Evolutionary conservation across 2,329 filamentous ascomycete species (phyloP).

Genomic region (Graphilbum sp.): DNA sequence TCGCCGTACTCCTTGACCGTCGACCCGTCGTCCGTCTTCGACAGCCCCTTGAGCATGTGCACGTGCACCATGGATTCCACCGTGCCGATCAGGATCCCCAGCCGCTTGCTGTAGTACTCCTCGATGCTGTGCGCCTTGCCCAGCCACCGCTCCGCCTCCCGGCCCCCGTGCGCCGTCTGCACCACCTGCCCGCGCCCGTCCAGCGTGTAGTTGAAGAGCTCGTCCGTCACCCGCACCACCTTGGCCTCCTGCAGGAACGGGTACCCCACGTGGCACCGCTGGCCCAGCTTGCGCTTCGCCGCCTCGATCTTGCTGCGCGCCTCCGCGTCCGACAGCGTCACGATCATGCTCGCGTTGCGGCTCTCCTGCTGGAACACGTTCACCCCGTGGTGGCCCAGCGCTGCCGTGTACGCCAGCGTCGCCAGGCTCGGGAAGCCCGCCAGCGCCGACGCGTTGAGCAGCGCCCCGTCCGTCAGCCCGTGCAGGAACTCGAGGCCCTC

Average conservation of each 20-base stretch:
- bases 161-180: slow-evolving; percentile 52
- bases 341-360: slow-evolving; percentile 88
- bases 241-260: slow-evolving; percentile 92
- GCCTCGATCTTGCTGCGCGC: slow-evolving; percentile 50
- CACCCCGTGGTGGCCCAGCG: slow-evolving; percentile 74
- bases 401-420: slow-evolving; percentile 67
- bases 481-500: slow-evolving; percentile 77
- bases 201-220: slow-evolving; percentile 76
- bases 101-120: slow-evolving; percentile 72
- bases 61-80: slow-evolving; percentile 86
- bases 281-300: slow-evolving; percentile 66
- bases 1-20: slow-evolving; percentile 84
- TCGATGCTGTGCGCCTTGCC: slow-evolving; percentile 76
- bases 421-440: slow-evolving; percentile 88
- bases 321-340: slow-evolving; percentile 66
- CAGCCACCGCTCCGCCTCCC: slow-evolving; percentile 67
- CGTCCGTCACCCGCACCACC: slow-evolving; percentile 76
- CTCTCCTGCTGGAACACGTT: slow-evolving; percentile 94
- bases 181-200: slow-evolving; percentile 50
- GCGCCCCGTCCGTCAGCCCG: slow-evolving; percentile 68
- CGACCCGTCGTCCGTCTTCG: slow-evolving; percentile 80
- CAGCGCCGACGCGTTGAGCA: slow-evolving; percentile 66
- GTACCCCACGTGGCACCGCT: slow-evolving; percentile 81
- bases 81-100: slow-evolving; percentile 72
- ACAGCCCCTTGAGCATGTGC: slow-evolving; percentile 80